Conservation (phyloP, 139 green algal genomes). For the Coccomyxa sp. region DNA sequence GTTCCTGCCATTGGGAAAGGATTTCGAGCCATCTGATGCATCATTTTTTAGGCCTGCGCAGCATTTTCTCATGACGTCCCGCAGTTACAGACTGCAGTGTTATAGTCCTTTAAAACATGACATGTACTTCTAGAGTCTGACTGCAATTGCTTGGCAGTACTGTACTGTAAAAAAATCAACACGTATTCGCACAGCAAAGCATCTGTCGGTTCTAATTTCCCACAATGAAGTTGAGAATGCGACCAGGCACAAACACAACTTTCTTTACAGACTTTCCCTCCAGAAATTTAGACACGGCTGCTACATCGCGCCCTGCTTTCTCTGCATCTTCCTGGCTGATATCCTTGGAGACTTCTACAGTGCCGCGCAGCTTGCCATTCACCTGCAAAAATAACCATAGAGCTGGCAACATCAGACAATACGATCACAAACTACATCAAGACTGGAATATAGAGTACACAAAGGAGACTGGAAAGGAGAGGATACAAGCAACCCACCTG, state of each 20-base stretch:
- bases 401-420: not conserved
- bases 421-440: not conserved
- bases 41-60: too few relatives aligned
- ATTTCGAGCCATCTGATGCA: too few relatives aligned
- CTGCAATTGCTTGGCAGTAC: too few relatives aligned
- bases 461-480: not conserved
- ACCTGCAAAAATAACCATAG: slow-evolving; percentile 49
- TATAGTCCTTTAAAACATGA: too few relatives aligned
- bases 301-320: slow-evolving; percentile 41
- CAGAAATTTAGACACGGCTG: slow-evolving; percentile 55
- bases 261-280: slow-evolving; percentile 87
- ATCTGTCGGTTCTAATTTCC: slow-evolving; percentile 1
- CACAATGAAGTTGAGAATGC: slow-evolving; percentile 97
- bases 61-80: too few relatives aligned
- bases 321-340: slow-evolving; percentile 67
- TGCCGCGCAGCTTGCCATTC: slow-evolving; percentile 90
- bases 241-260: slow-evolving; percentile 86
- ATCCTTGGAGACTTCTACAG: slow-evolving; percentile 64
- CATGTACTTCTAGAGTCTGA: too few relatives aligned
- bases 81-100: too few relatives aligned
- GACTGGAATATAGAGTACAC: not conserved
- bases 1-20: too few relatives aligned
- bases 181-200: too few relatives aligned
- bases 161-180: too few relatives aligned
- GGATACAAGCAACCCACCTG: slow-evolving; percentile 36